Evolutionary conservation across 2,329 filamentous ascomycete genomes (phyloP), one percentile per base, ranked within the genome.

Genomic region (Ascocoryne sarcoides): DNA sequence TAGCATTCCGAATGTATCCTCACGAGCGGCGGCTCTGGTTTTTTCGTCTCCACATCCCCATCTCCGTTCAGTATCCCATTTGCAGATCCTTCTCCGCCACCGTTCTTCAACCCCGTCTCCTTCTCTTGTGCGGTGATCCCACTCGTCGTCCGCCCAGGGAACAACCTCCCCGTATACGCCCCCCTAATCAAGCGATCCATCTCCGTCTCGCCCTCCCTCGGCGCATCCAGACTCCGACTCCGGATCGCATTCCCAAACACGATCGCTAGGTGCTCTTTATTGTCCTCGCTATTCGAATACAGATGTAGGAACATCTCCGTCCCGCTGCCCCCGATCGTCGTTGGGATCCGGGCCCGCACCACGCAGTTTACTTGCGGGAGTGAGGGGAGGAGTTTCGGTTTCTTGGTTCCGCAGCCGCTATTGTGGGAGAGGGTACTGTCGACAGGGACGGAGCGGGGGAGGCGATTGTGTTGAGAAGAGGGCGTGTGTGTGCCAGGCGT

Each of bases 1-100:
- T 98, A 98, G 66, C 92, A 98, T 64, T 98, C 92, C 3, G 86
- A 94, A 62, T 98, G 92, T 58, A 98, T 98, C 42, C 92, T 76
- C 34, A 98, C 90, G 29, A 98, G 69, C 0, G 92, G 86, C 1
- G 82, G 63, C 3, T 57, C 57, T 4, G 48, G 40, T 16, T 49
- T 34, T 17, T 43, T 41, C 21, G 45, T 43, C 10, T 46, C 18
- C n/a, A 14, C 9, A 12, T n/a, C 29, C 30, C 23, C 23, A 12
- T 26, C 12, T 26, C 23, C 23, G 23, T 26, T 26, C 23, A 26
- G 12, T 26, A 12, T 12, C 7, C 23, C 23, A 26, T 26, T 26
- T 26, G 23, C 12, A 7, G 23, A 7, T 7, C 23, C 23, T 7
- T 26, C 12, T 7, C 7, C 12, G 23, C 12, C 7, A 7, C 23